Evolutionary conservation across 176 grass and related monocot species (phyloP), one percentile per base, ranked within the genome.

Genomic region (Calamus simplicifolius): DNA sequence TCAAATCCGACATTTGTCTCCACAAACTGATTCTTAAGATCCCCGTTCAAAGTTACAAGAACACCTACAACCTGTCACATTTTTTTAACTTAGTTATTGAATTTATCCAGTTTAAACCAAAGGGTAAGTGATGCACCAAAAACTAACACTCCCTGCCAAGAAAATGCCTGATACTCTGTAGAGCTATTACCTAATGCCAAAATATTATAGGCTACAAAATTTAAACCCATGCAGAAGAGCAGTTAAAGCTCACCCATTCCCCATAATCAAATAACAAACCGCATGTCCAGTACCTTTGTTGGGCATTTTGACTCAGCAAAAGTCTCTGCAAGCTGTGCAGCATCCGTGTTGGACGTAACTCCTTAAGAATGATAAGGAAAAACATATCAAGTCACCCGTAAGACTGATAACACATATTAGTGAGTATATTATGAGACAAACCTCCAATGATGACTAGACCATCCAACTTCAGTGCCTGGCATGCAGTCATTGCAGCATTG

Each of bases 21-120:
- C 63, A 98, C 93, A 85, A 92, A 98, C 51, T 98, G 93, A 73
- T 89, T 98, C 78, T 92, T 98, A 75, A 98, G 84, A 64, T 98
- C 93, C 19, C 93, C 93, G 52, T 98, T 98, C 64, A 98, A 92
- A 30, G 93, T 98, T 72, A 98, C 93, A 88, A 87, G 93, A 70
- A 98, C 87, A 67, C 93, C 93, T 50, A 98, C 79, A 50, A 98
- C 84, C 93, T 98, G 76, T 63, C 69, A 29, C 73, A 69, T 48
- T 51, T n/a, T 59, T 58, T 31, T 3, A 15, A 62, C 35, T 53
- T 35, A 53, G 25, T 10, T 48, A 29, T 66, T 71, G 35, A 43
- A 43, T 10, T 43, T 43, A 43, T 10, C 35, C 10, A 13, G 35
- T 43, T 43, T 43, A 43, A 43, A 43, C 35, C 35, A 43, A 43